Percentiles rank a stretch among this genome's conserved stretches.
Conservation (phyloP, 2,329 filamentous ascomycete genomes). For the Tolypocladium pustulatum region DNA sequence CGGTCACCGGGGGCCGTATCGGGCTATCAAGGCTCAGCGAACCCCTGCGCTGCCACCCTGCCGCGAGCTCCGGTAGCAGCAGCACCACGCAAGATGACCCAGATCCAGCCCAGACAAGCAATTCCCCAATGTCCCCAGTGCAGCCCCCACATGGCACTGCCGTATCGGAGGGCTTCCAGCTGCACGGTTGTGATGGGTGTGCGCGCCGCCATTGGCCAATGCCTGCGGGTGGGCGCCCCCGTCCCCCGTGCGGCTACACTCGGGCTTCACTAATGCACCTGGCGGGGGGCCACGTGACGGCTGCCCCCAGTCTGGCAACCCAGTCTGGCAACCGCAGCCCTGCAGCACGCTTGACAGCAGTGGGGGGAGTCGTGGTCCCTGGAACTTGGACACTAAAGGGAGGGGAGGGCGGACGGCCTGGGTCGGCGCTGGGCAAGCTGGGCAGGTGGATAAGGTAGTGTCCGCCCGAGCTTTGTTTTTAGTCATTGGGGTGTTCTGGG, state of each 20-base stretch:
- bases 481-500: background rate
- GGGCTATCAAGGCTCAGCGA: background rate
- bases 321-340: conserved; percentile 1
- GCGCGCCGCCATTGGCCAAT: conserved; percentile 6
- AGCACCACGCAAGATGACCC: background rate
- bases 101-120: background rate
- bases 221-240: background rate
- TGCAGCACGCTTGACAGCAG: conserved; percentile 1
- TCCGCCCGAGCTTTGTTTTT: background rate
- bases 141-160: background rate
- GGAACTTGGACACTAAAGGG: background rate
- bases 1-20: conserved; percentile 1
- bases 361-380: background rate
- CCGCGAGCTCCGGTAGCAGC: background rate
- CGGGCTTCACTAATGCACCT: conserved; percentile 7
- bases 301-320: background rate
- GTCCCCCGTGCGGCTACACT: conserved; percentile 15
- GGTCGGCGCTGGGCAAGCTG: background rate
- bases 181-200: background rate
- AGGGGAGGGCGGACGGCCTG: background rate
- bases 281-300: conserved; percentile 12
- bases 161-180: conserved; percentile 13
- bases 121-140: background rate
- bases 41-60: background rate
- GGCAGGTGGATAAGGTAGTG: background rate